phyloP scores from a whole-genome alignment of 169 alveolate species.

The Eimeria sp. region DNA sequence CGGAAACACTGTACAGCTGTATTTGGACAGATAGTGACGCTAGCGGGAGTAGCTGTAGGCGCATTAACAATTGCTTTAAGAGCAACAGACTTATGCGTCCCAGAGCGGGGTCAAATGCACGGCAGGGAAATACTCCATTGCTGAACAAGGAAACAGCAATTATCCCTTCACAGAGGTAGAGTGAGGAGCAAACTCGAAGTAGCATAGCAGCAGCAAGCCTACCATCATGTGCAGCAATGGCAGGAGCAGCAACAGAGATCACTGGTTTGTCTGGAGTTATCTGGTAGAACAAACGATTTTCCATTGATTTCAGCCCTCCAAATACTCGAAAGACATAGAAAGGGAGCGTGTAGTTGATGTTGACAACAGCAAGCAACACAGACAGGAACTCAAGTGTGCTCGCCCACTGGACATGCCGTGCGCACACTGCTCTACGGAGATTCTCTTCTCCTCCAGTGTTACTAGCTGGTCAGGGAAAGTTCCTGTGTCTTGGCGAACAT shows the following conservation, averaged over 20 bases:
- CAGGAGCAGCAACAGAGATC: not conserved
- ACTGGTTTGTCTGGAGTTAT: not conserved
- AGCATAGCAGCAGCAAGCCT: not conserved
- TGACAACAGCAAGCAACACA: not conserved
- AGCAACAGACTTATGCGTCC: not conserved
- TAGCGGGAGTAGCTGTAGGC: not conserved
- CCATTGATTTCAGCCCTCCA: not conserved
- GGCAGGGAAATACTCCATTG: not conserved
- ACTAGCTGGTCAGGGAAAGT: not conserved
- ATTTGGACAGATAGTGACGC: not conserved
- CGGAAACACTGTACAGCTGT: not conserved
- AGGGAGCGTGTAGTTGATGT: not conserved
- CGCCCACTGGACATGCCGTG: not conserved
- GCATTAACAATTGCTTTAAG: no score
- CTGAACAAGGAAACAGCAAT: not conserved
- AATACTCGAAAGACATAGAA: not conserved
- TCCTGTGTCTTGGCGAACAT: not conserved
- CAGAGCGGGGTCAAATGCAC: not conserved
- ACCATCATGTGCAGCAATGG: not conserved
- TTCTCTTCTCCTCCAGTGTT: not conserved
- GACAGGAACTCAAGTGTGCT: not conserved
- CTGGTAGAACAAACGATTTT: not conserved
- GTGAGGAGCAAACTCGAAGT: not conserved
- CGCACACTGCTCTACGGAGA: not conserved
- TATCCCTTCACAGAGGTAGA: not conserved